These are phyloP conservation scores for Entomortierella chlamydospora DNA, from an alignment of 192 early-diverging fungal species.

Conservation along the genomic window DNA sequence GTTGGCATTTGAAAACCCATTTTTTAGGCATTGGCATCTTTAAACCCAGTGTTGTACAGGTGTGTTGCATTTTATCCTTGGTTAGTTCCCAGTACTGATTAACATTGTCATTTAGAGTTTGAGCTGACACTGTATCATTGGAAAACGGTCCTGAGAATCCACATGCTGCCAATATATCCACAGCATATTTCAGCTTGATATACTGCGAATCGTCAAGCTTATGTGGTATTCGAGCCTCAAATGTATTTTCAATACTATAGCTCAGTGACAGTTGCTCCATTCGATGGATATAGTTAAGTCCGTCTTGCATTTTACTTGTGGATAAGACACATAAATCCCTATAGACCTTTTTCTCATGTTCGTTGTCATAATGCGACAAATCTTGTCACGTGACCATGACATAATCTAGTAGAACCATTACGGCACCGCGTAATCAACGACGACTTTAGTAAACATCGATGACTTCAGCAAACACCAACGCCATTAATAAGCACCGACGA, in stretches of 20 bases:
- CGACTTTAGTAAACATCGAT: no score
- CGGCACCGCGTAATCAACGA: no score
- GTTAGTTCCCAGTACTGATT: conserved; percentile 3
- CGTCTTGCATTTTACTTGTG: not conserved
- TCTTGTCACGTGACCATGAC: no score
- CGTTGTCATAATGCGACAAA: conserved; percentile 8
- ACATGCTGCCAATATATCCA: conserved; percentile 11
- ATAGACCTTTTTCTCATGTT: not conserved
- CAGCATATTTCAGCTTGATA: conserved; percentile 11
- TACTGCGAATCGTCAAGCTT: not conserved
- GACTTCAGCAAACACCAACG: no score
- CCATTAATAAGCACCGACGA: no score
- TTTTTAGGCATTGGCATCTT: not conserved
- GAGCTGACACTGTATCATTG: not conserved
- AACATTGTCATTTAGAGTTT: not conserved
- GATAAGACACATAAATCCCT: not conserved
- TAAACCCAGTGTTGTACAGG: not conserved
- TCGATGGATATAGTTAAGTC: not conserved
- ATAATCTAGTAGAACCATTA: no score
- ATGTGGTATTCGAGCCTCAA: not conserved
- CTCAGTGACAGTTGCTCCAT: no score
- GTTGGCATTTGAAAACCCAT: conserved; percentile 2
- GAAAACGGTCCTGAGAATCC: conserved; percentile 9
- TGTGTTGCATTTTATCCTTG: not conserved
- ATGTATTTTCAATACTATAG: no score